Evolutionary conservation across 2,329 filamentous ascomycete species (phyloP), one percentile per base, ranked within the genome.

Genomic region (Monilinia fructigena): DNA sequence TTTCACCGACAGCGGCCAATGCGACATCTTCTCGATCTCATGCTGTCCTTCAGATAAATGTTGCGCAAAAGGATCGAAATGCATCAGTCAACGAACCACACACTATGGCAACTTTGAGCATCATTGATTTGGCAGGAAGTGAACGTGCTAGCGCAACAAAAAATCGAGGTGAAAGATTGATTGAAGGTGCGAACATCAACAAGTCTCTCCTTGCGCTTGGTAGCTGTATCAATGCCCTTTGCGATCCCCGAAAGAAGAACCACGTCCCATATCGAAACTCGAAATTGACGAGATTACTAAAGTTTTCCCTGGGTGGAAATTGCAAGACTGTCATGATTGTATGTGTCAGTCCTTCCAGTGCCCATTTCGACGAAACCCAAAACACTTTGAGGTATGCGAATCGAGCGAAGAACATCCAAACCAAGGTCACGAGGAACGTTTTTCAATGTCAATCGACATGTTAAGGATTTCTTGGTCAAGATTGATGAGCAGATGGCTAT

Each of bases 311-410:
- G 0, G 95, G 95, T 40, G 95, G 95, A 3, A 99, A 99, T 78
- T 99, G 95, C 83, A 96, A 93, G 79, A 99, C 95, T 0, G 95
- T 99, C 77, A 99, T 99, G 95, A 98, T 99, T 77, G 95, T 99
- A 35, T 99, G 95, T 75, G 92, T 99, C 64, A 97, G 93, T 72
- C 95, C 95, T 1, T 97, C 93, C 0, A 98, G 95, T 75, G 90
- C 91, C 6, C 95, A 99, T 79, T 99, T 95, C 73, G 95, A 99
- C 77, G 95, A 99, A 79, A 97, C 94, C 0, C 95, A 99, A 75
- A 99, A 99, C 78, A 99, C 95, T 0, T 83, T 99, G 23, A 91
- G 96, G 73, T 99, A 99, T 75, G 95, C 95, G 60, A 98, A 99
- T 78, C 86, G 95, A 72, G 95, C 95, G 67, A 99, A 99, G 85